Conservation (phyloP, 1,284 basidiomycete genomes). For the Exobasidium rhododendri region DNA sequence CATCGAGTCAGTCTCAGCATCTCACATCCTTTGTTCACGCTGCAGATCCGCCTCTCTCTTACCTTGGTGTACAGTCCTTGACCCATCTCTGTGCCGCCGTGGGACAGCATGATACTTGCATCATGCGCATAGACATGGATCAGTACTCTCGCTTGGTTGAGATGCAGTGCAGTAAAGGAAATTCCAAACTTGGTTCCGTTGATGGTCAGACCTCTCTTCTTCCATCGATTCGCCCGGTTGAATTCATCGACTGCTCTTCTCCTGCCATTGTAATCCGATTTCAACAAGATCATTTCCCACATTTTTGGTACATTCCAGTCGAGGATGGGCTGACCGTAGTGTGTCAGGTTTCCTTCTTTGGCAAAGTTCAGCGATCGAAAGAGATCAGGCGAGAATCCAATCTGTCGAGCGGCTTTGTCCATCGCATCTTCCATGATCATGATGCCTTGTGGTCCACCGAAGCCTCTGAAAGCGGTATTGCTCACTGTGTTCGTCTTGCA, state of each 20-base stretch:
- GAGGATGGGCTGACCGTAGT: conserved; percentile 51
- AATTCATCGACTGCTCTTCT: conserved; percentile 48
- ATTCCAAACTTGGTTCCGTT: conserved; percentile 56
- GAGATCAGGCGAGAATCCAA: conserved; percentile 51
- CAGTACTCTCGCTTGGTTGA: conserved; percentile 55
- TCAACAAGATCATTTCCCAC: conserved; percentile 39
- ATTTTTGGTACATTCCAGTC: conserved; percentile 56
- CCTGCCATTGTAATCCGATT: conserved; percentile 43
- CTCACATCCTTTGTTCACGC: no score
- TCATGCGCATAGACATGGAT: conserved; percentile 55
- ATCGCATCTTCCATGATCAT: conserved; percentile 53
- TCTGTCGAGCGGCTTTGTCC: conserved; percentile 47
- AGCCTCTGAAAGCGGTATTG: conserved; percentile 56
- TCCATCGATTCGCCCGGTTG: conserved; percentile 50
- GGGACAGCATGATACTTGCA: conserved; percentile 40
- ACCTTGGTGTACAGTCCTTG: conserved; percentile 54
- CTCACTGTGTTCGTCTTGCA: conserved; percentile 56
- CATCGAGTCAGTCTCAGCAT: no score
- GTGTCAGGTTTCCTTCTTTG: conserved; percentile 53
- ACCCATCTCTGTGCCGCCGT: conserved; percentile 54
- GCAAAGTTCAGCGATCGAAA: conserved; percentile 54
- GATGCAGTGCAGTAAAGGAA: conserved; percentile 50
- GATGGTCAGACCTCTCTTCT: conserved; percentile 54
- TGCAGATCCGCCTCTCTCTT: no score
- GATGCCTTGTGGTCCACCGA: conserved; percentile 56